These are phyloP conservation scores for Sporopachydermia lactativora DNA, from an alignment of 805 yeast genomes.

Conservation along the genomic window DNA sequence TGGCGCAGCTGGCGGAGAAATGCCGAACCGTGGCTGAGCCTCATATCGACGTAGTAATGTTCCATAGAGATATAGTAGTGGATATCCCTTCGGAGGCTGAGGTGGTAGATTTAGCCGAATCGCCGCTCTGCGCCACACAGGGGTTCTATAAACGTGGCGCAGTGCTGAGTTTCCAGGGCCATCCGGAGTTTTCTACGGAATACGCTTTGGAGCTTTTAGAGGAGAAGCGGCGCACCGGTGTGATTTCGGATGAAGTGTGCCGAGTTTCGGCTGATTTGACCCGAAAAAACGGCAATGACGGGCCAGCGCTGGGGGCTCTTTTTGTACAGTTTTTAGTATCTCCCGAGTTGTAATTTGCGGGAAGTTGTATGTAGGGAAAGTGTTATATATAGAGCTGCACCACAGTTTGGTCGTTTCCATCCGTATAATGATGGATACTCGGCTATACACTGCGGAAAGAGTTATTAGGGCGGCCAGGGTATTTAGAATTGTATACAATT, in stretches of 20 bases:
- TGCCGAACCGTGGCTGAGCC: conserved; percentile 14
- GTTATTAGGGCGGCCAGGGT: no score
- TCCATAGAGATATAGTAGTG: conserved; percentile 44
- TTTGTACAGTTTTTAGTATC: neutral
- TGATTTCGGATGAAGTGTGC: neutral
- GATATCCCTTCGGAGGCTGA: conserved; percentile 22
- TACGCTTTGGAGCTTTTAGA: neutral
- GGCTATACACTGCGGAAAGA: no score
- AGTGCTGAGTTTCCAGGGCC: conserved; percentile 71
- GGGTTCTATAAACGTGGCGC: conserved; percentile 43
- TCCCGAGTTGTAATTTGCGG: neutral
- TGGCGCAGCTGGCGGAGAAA: conserved; percentile 12
- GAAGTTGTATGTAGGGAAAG: no score
- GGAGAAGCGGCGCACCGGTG: neutral
- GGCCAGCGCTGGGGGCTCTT: neutral
- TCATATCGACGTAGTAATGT: conserved; percentile 31
- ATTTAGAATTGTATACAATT: no score
- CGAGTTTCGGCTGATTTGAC: no score
- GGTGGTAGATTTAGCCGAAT: conserved; percentile 32
- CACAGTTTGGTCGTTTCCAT: no score
- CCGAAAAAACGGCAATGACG: neutral
- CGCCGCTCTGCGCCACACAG: conserved; percentile 43
- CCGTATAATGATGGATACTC: no score
- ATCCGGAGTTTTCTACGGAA: conserved; percentile 58
- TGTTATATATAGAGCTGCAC: no score